Base-by-base conservation (phyloP, 2,329 filamentous ascomycete species). In the Colletotrichum tropicicola region DNA sequence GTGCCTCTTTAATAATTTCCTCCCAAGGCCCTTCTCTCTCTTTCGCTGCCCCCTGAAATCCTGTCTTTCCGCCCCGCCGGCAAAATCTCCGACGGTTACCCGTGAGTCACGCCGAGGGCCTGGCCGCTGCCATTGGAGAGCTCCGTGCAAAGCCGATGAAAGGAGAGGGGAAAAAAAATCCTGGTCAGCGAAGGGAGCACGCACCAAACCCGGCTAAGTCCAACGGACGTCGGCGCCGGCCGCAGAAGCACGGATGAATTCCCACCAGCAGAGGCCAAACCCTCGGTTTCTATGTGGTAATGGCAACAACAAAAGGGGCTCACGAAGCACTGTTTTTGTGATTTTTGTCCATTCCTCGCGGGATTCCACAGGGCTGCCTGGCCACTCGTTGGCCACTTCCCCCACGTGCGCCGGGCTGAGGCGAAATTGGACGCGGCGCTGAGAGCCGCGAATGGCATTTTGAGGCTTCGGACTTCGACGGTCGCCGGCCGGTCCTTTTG, bases 151-250 rank as follows among this genome's bases (percentile, higher is more conserved):
- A 17, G 15, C 9, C 32, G 13, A 35, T 12, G 32, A 15, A 35
- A 15, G 32, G 49, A 19, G n/a, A 27, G 19, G 27, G 2, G 7
- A 32, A 39, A 17, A 43, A 43, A 60, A 37, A 21, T 41, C 10
- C 37, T 39, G 21, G 13, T 10, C 25, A 37, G 1, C 2, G 32
- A n/a, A 21, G n/a, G 19, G 6, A 17, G 23, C 17, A 17, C 7
- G 8, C 5, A 21, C 12, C 8, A 10, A 23, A 28, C 30, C 61
- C 61, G 43, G 23, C 61, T 48, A 47, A 47, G 19, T 65, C 61
- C 61, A n/a, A 25, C 57, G 61, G 57, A 32, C 49, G 35, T 55
- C 56, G 56, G 61, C 61, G 49, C 57, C 49, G 28, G 57, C 61
- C 44, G 49, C 13, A 13, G 8, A 23, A 7, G 28, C 27, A 60